Conservation (phyloP, 257 asterid species). For the Nicotiana tabacum region DNA sequence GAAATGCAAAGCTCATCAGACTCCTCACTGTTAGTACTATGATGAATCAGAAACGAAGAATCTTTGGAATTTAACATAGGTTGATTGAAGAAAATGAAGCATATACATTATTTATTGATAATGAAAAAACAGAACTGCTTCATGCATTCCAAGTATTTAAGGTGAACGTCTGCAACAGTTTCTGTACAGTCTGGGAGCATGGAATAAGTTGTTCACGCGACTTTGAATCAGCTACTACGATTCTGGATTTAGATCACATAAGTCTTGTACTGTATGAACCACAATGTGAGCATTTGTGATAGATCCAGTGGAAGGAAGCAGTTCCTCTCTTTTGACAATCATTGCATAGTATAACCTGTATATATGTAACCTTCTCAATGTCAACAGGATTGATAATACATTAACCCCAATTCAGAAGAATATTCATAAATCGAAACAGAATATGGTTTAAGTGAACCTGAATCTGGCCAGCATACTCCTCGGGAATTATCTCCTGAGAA, state of each 20-base stretch:
- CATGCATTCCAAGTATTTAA: not conserved
- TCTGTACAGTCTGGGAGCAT: not conserved
- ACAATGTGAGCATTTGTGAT: constrained; percentile 78
- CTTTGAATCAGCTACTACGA: too few relatives aligned
- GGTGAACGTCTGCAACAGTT: not conserved
- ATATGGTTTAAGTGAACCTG: constrained; percentile 46
- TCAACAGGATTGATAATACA: constrained; percentile 1
- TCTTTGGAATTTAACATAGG: not conserved
- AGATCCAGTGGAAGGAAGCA: constrained; percentile 70
- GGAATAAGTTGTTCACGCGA: not conserved
- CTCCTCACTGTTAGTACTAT: not conserved
- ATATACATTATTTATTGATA: not conserved
- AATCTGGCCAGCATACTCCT: constrained; percentile 60
- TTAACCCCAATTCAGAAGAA: not conserved
- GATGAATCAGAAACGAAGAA: not conserved
- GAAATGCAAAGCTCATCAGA: not conserved
- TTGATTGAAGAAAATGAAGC: not conserved
- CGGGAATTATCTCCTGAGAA: constrained; percentile 77
- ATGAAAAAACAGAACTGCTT: not conserved
- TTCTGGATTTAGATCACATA: constrained; percentile 30
- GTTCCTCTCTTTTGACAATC: constrained; percentile 77
- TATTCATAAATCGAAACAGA: constrained; percentile 11
- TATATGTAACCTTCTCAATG: not conserved
- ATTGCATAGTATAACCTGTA: constrained; percentile 81
- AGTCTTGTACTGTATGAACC: constrained; percentile 84